phyloP scores from a whole-genome alignment of 164 flowering plant genomes.

The Berberis thunbergii region DNA sequence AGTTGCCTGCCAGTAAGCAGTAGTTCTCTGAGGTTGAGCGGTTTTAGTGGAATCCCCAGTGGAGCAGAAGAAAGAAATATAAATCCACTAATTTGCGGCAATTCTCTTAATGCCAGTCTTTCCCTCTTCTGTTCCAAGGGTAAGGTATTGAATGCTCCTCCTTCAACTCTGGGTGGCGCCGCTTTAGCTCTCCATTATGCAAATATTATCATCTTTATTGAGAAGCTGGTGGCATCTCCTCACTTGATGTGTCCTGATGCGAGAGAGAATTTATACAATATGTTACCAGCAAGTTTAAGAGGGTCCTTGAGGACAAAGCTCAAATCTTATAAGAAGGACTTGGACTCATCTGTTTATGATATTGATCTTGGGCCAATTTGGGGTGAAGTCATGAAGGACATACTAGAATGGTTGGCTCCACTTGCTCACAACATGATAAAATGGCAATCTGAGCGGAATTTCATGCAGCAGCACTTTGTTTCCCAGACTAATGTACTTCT shows the following conservation, averaged over 20 bases:
- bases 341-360: slow-evolving; percentile 40
- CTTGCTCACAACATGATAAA: slow-evolving; percentile 89
- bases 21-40: slow-evolving; percentile 20
- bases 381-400: slow-evolving; percentile 54
- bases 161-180: slow-evolving; percentile 79
- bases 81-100: slow-evolving; percentile 3
- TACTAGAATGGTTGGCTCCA: slow-evolving; percentile 81
- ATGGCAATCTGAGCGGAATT: slow-evolving; percentile 90
- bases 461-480: slow-evolving; percentile 66
- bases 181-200: slow-evolving; percentile 86
- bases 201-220: slow-evolving; percentile 66
- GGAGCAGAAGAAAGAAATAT: slow-evolving; percentile 14
- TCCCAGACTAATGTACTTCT: slow-evolving; percentile 66
- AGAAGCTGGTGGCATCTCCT: slow-evolving; percentile 73
- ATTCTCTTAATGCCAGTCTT: not conserved
- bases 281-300: slow-evolving; percentile 69
- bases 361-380: slow-evolving; percentile 67
- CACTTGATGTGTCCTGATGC: slow-evolving; percentile 83
- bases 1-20: slow-evolving; percentile 15
- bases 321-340: slow-evolving; percentile 46
- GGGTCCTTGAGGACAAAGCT: slow-evolving; percentile 47
- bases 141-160: slow-evolving; percentile 44
- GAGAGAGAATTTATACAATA: slow-evolving; percentile 73
- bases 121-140: slow-evolving; percentile 26
- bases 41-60: slow-evolving; percentile 16